Percentiles rank a stretch among this genome's conserved stretches.
Conservation (phyloP, 495 filamentous ascomycete genomes). For the Penicillium angulare region DNA sequence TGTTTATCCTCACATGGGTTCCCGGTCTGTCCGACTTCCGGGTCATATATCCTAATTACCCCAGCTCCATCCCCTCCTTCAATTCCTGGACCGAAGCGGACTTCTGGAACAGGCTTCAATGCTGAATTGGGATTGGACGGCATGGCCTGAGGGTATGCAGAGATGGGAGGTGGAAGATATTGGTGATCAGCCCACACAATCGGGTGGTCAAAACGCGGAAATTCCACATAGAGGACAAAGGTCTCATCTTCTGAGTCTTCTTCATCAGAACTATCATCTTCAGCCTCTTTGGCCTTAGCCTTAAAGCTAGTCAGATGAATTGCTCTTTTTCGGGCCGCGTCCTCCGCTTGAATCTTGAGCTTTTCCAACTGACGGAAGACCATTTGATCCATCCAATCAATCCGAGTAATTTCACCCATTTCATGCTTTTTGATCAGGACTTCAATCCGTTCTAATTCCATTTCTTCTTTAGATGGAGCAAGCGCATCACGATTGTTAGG, state of each 20-base stretch:
- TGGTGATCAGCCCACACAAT: conserved; percentile 93
- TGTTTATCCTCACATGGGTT: conserved; percentile 98
- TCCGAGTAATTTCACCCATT: conserved; percentile 88
- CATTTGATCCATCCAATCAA: conserved; percentile 93
- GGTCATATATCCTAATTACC: conserved; percentile 85
- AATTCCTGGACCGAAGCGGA: conserved; percentile 80
- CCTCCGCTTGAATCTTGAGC: conserved; percentile 58
- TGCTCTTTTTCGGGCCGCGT: conserved; percentile 38
- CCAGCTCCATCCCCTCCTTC: conserved; percentile 53
- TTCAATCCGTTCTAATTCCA: conserved; percentile 81
- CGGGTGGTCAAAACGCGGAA: conserved; percentile 93
- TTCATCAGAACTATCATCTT: conserved; percentile 37
- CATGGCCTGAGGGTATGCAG: conserved; percentile 61
- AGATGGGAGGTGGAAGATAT: conserved; percentile 80
- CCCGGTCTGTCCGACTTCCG: conserved; percentile 80
- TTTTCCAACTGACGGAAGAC: conserved; percentile 86
- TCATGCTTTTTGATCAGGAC: conserved; percentile 95
- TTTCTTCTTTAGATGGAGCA: conserved; percentile 56
- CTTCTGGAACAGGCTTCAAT: conserved; percentile 75
- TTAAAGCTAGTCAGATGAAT: conserved; percentile 29
- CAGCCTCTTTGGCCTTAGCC: conserved; percentile 17
- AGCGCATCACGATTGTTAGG: conserved; percentile 38
- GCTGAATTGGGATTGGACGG: conserved; percentile 63
- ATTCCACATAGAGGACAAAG: conserved; percentile 81
- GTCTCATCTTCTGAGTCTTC: conserved; percentile 51